Evolutionary conservation across 2,329 filamentous ascomycete genomes (phyloP).

Genomic region (Cladophialophora carrionii): DNA sequence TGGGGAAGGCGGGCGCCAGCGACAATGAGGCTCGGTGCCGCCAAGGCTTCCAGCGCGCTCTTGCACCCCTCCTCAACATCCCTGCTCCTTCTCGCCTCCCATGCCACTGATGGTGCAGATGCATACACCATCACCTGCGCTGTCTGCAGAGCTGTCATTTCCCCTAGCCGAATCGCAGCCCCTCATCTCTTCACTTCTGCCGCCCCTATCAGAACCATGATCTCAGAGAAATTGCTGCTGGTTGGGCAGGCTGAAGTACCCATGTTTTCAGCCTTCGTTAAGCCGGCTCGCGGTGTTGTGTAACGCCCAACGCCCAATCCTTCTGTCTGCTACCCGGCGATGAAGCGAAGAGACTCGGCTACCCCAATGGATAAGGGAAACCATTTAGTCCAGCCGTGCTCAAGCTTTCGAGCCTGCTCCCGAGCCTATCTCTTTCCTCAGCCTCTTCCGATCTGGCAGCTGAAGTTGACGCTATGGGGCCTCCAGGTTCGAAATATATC

Average conservation of each 20-base stretch:
- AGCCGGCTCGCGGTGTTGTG: background rate
- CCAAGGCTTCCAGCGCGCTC: background rate
- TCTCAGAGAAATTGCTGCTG: background rate
- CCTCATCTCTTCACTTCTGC: background rate
- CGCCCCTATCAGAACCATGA: background rate
- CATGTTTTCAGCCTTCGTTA: background rate
- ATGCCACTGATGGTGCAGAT: background rate
- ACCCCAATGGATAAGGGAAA: background rate
- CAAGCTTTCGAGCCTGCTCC: background rate
- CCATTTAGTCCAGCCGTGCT: background rate
- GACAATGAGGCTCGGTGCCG: background rate
- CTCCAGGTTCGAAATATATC: background rate
- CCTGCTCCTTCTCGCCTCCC: background rate
- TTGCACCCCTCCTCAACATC: background rate
- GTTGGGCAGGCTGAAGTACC: background rate
- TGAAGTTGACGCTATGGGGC: background rate
- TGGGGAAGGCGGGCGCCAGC: background rate
- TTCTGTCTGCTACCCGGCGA: background rate
- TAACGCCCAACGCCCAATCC: conserved; percentile 1
- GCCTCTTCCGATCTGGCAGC: background rate
- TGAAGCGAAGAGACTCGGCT: background rate
- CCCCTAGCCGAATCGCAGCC: background rate
- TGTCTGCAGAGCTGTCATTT: background rate
- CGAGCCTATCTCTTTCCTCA: background rate
- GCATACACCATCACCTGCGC: background rate